Evolutionary conservation across 78 protist species (phyloP).

Genomic region (Cavenderia fasciculata): DNA sequence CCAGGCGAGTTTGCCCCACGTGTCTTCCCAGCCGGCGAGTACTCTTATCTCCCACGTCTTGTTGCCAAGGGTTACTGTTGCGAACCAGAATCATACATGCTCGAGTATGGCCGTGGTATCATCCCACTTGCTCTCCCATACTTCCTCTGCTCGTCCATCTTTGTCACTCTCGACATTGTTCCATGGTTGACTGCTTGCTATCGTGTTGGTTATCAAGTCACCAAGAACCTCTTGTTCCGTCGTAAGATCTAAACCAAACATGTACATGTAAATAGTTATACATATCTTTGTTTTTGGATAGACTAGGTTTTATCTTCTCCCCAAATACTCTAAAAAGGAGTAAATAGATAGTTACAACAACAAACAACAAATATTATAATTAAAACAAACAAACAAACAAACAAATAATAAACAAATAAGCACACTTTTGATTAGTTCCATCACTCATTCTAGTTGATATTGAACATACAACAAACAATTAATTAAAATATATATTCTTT

Average conservation of each 20-base stretch:
- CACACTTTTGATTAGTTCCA: no score
- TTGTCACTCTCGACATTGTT: slow-evolving; percentile 62
- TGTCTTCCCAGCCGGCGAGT: slow-evolving; percentile 56
- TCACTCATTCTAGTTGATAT: no score
- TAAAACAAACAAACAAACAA: no score
- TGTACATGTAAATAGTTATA: no score
- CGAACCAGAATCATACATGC: slow-evolving; percentile 42
- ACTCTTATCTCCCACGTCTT: slow-evolving; percentile 43
- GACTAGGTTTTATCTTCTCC: no score
- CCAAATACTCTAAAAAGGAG: no score
- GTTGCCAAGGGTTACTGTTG: slow-evolving; percentile 79
- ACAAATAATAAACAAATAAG: no score
- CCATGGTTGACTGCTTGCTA: slow-evolving; percentile 66
- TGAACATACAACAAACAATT: no score
- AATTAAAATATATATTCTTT: no score
- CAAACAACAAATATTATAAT: no score
- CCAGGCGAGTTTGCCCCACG: slow-evolving; percentile 64
- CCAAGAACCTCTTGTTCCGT: slow-evolving; percentile 48
- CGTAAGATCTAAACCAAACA: slow-evolving; percentile 60
- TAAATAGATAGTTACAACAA: no score
- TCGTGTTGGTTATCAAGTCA: slow-evolving; percentile 46
- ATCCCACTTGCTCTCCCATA: slow-evolving; percentile 73
- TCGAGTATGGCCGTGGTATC: slow-evolving; percentile 76
- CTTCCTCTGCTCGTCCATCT: slow-evolving; percentile 66
- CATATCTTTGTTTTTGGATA: no score